Evolutionary conservation across 176 grass and related monocot genomes (phyloP).

Genomic region (Ensete glaucum): DNA sequence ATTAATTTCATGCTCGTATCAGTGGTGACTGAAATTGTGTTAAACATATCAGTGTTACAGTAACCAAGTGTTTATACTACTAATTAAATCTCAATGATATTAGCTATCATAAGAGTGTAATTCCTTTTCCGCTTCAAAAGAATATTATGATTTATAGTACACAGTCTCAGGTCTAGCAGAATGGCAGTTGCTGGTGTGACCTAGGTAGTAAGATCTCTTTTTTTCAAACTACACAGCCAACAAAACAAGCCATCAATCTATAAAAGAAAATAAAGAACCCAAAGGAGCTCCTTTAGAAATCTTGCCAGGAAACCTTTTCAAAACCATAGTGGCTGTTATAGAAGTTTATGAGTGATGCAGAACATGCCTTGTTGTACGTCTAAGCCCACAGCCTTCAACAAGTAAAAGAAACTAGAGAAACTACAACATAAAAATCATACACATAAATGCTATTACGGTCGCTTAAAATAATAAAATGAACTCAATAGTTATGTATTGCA

Average conservation of each 20-base stretch:
- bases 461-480: too few relatives aligned
- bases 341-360: neutral
- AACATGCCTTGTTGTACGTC: neutral
- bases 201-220: neutral
- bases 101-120: neutral
- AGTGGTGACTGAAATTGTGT: too few relatives aligned
- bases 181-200: neutral
- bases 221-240: neutral
- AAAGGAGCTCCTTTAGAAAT: neutral
- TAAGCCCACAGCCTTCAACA: neutral
- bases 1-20: too few relatives aligned
- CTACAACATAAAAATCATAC: too few relatives aligned
- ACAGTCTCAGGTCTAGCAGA: neutral
- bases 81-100: neutral
- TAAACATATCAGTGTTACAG: too few relatives aligned
- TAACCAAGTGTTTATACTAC: too few relatives aligned
- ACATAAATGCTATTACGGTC: too few relatives aligned
- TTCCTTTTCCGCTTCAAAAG: neutral
- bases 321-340: neutral
- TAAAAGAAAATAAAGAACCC: neutral
- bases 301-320: neutral
- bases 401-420: neutral
- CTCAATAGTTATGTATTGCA: too few relatives aligned
- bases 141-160: neutral
- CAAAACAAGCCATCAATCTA: neutral